Percentiles rank a stretch among this genome's conserved stretches.
phyloP scores from a whole-genome alignment of 371 early-diverging fungal genomes.

The Mucor circinelloides region DNA sequence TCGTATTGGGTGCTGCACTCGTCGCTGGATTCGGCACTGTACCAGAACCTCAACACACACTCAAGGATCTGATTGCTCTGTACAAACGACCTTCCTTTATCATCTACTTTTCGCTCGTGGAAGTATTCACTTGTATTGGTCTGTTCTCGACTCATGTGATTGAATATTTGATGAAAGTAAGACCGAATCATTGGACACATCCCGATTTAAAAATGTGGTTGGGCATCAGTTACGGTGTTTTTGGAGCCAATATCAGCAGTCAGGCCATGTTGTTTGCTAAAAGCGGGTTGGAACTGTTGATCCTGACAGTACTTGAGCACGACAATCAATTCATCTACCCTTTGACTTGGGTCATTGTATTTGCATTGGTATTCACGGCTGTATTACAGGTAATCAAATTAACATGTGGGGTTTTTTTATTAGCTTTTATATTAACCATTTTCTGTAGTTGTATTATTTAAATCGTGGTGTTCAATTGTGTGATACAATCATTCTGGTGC shows the following conservation, averaged over 20 bases:
- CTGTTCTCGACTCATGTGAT: slow-evolving; percentile 55
- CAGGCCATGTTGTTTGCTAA: slow-evolving; percentile 84
- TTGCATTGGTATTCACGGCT: slow-evolving; percentile 66
- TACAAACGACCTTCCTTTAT: slow-evolving; percentile 78
- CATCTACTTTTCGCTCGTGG: slow-evolving; percentile 66
- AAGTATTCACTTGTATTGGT: slow-evolving; percentile 54
- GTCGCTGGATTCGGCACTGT: slow-evolving; percentile 81
- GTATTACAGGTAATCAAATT: slow-evolving; percentile 62
- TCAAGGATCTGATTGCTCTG: slow-evolving; percentile 72
- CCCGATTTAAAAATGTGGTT: slow-evolving; percentile 43
- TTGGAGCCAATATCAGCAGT: slow-evolving; percentile 78
- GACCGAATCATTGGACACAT: slow-evolving; percentile 19
- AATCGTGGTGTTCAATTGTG: slow-evolving; percentile 76
- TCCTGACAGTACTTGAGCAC: slow-evolving; percentile 61
- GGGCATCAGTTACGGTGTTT: slow-evolving; percentile 68
- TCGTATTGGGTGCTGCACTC: slow-evolving; percentile 70
- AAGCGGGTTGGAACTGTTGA: slow-evolving; percentile 77
- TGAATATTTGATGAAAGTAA: slow-evolving; percentile 39
- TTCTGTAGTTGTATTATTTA: slow-evolving; percentile 72
- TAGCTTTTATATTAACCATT: neutral
- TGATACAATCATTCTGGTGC: slow-evolving; percentile 79
- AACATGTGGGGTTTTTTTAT: neutral
- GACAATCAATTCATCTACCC: slow-evolving; percentile 78
- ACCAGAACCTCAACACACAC: slow-evolving; percentile 73
- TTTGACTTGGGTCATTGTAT: slow-evolving; percentile 72